Evolutionary conservation across 331 rosid genomes (phyloP), one percentile per base, ranked within the genome.

Genomic region (Malus hybrid): DNA sequence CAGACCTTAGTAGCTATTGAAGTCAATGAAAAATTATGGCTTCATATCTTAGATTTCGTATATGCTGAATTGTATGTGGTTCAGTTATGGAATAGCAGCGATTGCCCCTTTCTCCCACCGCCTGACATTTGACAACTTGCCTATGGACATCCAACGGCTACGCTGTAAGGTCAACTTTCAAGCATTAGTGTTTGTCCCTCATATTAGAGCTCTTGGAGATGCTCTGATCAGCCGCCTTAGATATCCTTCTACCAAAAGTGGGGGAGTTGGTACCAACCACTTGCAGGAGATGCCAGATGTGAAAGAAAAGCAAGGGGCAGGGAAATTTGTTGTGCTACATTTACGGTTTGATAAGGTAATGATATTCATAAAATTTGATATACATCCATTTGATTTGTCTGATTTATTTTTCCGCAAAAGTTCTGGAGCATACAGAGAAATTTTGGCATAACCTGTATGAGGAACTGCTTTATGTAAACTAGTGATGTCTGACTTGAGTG

Each of bases 101-200:
- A 86, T 93, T 48, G 80, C 98, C 57, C 98, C 98, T 13, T 93
- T 93, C 81, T 91, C 98, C 77, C 98, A 93, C 74, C 97, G 98
- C 26, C 81, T 93, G 79, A 78, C 89, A 64, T 93, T 89, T 83
- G 97, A 93, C 85, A 91, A 83, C 87, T 79, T 93, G 84, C 92
- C 98, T 30, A 78, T 75, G 90, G 92, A 93, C 73, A 93, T 91
- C 74, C 97, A 93, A 75, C 87, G 85, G 46, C 82, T 93, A 11
- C 93, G 97, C 16, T 86, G 92, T 79, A 93, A 91, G 80, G 97
- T 93, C 78, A 93, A 93, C 89, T 93, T 91, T 74, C 79, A 93
- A 80, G 98, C 96, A 68, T 83, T 93, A 76, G 83, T 20, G 64
- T 93, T 93, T 76, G 98, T 93, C 84, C 97, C 97, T 48, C 92